Conservation (phyloP, 73 alveolate genomes). For the Tetrahymena elliotti region DNA sequence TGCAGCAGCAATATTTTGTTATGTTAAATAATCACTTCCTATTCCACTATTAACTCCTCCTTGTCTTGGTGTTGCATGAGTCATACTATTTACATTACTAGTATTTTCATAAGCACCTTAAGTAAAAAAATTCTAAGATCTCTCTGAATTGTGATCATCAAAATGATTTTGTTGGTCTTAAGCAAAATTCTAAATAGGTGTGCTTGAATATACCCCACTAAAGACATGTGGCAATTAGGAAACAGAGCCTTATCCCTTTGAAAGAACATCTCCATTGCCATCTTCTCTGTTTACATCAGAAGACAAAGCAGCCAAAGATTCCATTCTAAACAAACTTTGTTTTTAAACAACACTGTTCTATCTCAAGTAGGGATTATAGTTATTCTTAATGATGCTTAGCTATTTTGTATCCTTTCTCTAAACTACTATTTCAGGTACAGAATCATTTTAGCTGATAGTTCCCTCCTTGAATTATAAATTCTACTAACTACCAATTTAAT, state of each 20-base stretch:
- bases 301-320: neutral
- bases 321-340: neutral
- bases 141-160: neutral
- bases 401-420: neutral
- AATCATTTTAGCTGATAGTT: neutral
- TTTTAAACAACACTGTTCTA: neutral
- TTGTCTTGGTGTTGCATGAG: neutral
- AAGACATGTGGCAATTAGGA: neutral
- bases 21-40: neutral
- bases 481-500: neutral
- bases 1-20: neutral
- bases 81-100: neutral
- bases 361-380: neutral
- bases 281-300: neutral
- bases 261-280: neutral
- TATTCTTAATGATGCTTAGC: neutral
- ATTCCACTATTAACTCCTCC: neutral
- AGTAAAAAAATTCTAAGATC: neutral
- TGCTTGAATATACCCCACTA: neutral
- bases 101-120: neutral
- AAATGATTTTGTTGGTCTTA: neutral
- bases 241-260: neutral
- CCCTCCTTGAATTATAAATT: neutral
- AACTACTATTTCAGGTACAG: neutral
- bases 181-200: neutral